phyloP scores from a whole-genome alignment of 2,329 filamentous ascomycete species.

The Thielaviopsis euricoi region DNA sequence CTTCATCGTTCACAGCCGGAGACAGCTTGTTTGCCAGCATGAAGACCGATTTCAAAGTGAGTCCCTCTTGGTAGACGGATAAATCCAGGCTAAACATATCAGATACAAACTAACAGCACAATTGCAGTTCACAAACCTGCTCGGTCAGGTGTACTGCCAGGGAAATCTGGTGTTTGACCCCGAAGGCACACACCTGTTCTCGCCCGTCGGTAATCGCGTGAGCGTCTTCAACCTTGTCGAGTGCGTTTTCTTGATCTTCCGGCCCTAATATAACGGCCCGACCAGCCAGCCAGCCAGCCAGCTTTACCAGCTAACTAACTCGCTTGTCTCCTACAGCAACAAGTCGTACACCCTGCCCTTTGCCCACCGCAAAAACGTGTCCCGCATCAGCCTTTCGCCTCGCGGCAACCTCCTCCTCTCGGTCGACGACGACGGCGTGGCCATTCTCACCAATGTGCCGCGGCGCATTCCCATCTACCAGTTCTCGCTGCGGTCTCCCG shows the following conservation, averaged over 20 bases:
- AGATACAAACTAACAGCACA: background rate
- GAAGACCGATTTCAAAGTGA: constrained; percentile 98
- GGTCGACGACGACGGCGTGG: constrained; percentile 84
- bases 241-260: constrained; percentile 31
- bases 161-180: constrained; percentile 94
- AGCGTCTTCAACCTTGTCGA: constrained; percentile 93
- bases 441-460: constrained; percentile 80
- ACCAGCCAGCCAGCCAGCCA: too few species aligned
- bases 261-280: too few species aligned
- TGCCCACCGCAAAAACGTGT: constrained; percentile 85
- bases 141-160: constrained; percentile 96
- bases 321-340: constrained; percentile 36
- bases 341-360: constrained; percentile 80
- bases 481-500: constrained; percentile 79
- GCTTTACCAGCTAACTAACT: background rate
- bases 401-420: constrained; percentile 83
- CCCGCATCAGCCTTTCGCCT: constrained; percentile 73
- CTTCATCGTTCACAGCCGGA: too few species aligned
- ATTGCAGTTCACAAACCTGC: constrained; percentile 85
- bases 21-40: constrained; percentile 37
- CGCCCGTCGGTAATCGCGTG: constrained; percentile 89
- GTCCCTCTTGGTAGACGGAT: background rate
- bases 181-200: constrained; percentile 89
- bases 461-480: constrained; percentile 79
- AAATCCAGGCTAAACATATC: background rate